Conservation (phyloP, 805 yeast species). For the Blastobotrys chiropterorum region DNA sequence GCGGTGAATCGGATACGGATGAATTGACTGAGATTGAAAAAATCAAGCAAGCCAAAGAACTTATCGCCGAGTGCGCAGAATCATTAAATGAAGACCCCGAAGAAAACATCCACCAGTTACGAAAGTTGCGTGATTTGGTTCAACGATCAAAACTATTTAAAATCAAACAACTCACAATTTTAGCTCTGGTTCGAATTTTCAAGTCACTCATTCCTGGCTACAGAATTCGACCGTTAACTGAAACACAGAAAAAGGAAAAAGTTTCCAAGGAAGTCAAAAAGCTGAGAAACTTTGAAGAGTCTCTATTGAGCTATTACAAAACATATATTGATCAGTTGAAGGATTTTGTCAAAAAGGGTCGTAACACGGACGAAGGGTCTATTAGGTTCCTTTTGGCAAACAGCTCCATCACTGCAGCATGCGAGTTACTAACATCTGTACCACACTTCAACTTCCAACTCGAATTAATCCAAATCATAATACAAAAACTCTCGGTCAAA, state of each 20-base stretch:
- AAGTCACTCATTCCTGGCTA: slow-evolving; percentile 85
- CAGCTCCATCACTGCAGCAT: slow-evolving; percentile 65
- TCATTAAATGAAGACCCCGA: slow-evolving; percentile 83
- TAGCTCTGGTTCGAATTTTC: slow-evolving; percentile 79
- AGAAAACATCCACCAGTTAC: slow-evolving; percentile 59
- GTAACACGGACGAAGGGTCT: slow-evolving; percentile 20
- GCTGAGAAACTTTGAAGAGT: slow-evolving; percentile 75
- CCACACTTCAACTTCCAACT: slow-evolving; percentile 75
- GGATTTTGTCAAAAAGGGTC: slow-evolving; percentile 36
- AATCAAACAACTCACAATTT: slow-evolving; percentile 56
- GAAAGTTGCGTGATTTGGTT: slow-evolving; percentile 39
- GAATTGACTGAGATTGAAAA: slow-evolving; percentile 46
- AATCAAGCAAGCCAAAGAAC: slow-evolving; percentile 63
- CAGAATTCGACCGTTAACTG: slow-evolving; percentile 75
- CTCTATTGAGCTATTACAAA: slow-evolving; percentile 61
- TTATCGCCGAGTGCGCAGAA: slow-evolving; percentile 75
- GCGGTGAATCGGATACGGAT: slow-evolving; percentile 22
- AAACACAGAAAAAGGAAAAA: slow-evolving; percentile 71
- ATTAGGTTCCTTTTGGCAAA: slow-evolving; percentile 23
- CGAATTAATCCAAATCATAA: slow-evolving; percentile 63
- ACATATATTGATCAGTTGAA: slow-evolving; percentile 55
- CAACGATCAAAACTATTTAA: slow-evolving; percentile 44
- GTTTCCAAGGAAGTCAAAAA: slow-evolving; percentile 78
- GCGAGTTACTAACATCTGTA: slow-evolving; percentile 63
- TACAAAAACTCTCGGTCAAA: slow-evolving; percentile 59